These are phyloP conservation scores for Blastocystis sp. DNA, from an alignment of 352 stramenopile species.

Conservation along the genomic window DNA sequence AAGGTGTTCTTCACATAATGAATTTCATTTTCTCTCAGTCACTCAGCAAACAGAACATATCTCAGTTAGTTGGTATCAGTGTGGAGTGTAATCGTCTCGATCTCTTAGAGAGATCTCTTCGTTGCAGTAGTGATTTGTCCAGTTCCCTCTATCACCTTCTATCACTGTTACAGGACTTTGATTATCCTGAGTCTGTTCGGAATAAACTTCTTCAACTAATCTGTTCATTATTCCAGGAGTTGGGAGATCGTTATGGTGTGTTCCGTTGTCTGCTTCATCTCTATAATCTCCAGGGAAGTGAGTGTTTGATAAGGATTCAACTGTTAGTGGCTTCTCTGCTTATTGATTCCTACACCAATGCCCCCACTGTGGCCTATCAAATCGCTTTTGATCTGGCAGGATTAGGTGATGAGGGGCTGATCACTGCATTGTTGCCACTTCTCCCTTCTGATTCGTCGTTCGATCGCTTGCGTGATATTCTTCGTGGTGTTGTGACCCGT, in stretches of 20 bases:
- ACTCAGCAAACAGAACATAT: neutral
- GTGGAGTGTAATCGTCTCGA: slow-evolving; percentile 33
- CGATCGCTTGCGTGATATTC: slow-evolving; percentile 67
- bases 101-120: slow-evolving; percentile 5
- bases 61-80: slow-evolving; percentile 21
- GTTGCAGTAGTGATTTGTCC: neutral
- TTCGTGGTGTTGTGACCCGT: slow-evolving; percentile 76
- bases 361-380: slow-evolving; percentile 76
- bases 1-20: slow-evolving; percentile 2
- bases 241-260: neutral
- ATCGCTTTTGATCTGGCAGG: slow-evolving; percentile 93
- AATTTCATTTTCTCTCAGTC: slow-evolving; percentile 42
- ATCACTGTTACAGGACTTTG: neutral
- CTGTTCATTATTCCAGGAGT: neutral
- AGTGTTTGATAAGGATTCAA: neutral
- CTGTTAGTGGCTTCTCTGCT: neutral
- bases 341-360: slow-evolving; percentile 69
- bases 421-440: slow-evolving; percentile 79
- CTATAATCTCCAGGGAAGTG: neutral
- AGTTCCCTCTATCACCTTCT: neutral
- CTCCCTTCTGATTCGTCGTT: slow-evolving; percentile 69
- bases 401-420: slow-evolving; percentile 92
- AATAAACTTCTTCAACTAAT: neutral
- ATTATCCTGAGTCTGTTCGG: neutral
- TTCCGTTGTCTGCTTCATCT: neutral